Evolutionary conservation across 2,329 filamentous ascomycete genomes (phyloP).

Genomic region (Septoria linicola): DNA sequence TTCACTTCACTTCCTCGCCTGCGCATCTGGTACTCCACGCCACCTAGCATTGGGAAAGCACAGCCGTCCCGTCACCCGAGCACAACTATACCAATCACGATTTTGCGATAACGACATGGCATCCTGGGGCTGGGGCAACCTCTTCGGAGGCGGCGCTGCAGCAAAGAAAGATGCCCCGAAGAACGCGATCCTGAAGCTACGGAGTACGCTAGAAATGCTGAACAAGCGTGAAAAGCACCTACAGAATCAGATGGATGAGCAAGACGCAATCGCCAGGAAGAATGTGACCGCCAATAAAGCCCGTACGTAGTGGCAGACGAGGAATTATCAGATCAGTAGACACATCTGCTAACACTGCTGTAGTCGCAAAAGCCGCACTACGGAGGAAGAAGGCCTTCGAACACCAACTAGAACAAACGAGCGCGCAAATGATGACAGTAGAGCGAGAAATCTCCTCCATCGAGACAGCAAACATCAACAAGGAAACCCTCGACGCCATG

Average conservation of each 20-base stretch:
- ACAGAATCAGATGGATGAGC: slow-evolving; percentile 88
- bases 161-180: slow-evolving; percentile 94
- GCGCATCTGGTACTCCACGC: background rate
- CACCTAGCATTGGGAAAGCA: background rate
- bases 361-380: slow-evolving; percentile 86
- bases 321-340: background rate
- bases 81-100: background rate
- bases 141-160: slow-evolving; percentile 77
- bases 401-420: slow-evolving; percentile 86
- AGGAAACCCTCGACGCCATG: slow-evolving; percentile 93
- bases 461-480: slow-evolving; percentile 97
- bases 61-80: background rate
- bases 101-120: slow-evolving; percentile 40
- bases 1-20: background rate
- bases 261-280: slow-evolving; percentile 85
- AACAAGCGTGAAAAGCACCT: slow-evolving; percentile 93
- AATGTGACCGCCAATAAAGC: slow-evolving; percentile 86
- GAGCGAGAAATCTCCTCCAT: slow-evolving; percentile 96
- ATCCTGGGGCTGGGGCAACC: slow-evolving; percentile 60
- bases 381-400: slow-evolving; percentile 94
- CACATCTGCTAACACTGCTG: slow-evolving; percentile 18
- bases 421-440: slow-evolving; percentile 82
- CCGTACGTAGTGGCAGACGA: slow-evolving; percentile 58
- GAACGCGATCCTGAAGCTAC: slow-evolving; percentile 87
- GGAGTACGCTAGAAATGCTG: slow-evolving; percentile 92